A percentile compares a stretch with the other conserved stretches of the same genome.
Evolutionary conservation across 371 early-diverging fungal species (phyloP).

Genomic region (Mucor plumbeus): DNA sequence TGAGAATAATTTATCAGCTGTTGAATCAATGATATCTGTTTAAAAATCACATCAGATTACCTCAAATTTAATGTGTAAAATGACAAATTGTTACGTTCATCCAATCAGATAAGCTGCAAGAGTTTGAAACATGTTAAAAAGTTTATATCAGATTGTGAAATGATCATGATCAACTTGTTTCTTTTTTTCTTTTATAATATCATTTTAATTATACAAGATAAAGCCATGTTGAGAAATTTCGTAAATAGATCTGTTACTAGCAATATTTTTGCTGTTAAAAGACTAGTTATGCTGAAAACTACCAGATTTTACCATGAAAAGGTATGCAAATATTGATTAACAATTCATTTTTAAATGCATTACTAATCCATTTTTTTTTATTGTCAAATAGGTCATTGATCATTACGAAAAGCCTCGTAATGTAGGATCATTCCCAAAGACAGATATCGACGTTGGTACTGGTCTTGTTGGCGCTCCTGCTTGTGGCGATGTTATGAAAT

Average conservation of each 20-base stretch:
- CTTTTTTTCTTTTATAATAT: neutral
- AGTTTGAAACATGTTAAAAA: neutral
- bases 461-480: conserved; percentile 99
- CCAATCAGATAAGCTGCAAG: conserved; percentile 5
- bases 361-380: conserved; percentile 38
- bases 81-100: neutral
- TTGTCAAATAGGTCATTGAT: conserved; percentile 81
- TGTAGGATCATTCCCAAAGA: conserved; percentile 93
- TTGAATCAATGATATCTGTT: neutral
- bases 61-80: neutral
- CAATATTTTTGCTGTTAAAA: neutral
- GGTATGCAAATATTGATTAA: neutral
- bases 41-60: conserved; percentile 1
- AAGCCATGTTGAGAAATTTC: neutral
- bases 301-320: neutral
- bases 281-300: neutral
- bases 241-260: neutral
- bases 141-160: neutral
- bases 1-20: conserved; percentile 2
- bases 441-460: conserved; percentile 90
- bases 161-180: neutral
- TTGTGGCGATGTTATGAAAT: conserved; percentile 99
- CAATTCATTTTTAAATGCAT: neutral
- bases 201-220: neutral
- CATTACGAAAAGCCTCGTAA: conserved; percentile 97